These are phyloP conservation scores for Perkinsus marinus DNA, from an alignment of 169 alveolate genomes.

Conservation along the genomic window DNA sequence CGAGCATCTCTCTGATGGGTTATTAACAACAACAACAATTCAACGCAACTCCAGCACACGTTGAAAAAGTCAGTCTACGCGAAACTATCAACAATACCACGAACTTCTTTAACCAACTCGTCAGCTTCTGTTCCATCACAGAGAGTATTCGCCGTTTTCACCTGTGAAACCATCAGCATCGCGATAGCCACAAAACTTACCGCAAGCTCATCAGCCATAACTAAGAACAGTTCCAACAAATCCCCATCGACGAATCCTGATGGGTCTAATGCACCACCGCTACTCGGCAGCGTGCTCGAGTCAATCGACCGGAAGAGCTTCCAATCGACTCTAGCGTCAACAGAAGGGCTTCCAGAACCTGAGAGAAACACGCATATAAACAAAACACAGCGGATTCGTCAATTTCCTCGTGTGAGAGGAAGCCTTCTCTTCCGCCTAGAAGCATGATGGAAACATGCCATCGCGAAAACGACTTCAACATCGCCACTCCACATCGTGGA, in stretches of 20 bases:
- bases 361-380: too few relatives aligned
- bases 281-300: background rate
- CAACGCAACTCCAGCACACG: too few relatives aligned
- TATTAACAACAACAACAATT: too few relatives aligned
- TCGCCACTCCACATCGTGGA: too few relatives aligned
- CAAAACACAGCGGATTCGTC: too few relatives aligned
- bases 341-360: background rate
- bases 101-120: background rate
- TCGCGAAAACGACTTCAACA: too few relatives aligned
- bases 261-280: background rate
- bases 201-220: background rate
- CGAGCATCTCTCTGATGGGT: too few relatives aligned
- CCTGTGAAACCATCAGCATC: background rate
- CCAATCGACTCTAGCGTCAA: background rate
- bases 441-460: too few relatives aligned
- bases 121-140: background rate
- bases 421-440: too few relatives aligned
- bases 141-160: background rate
- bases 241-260: background rate
- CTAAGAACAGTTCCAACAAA: background rate
- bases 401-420: too few relatives aligned
- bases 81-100: background rate
- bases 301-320: background rate
- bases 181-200: background rate
- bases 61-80: background rate